Evolutionary conservation across 345 rosid genomes (phyloP).

Genomic region (Raphanus raphanistrum): DNA sequence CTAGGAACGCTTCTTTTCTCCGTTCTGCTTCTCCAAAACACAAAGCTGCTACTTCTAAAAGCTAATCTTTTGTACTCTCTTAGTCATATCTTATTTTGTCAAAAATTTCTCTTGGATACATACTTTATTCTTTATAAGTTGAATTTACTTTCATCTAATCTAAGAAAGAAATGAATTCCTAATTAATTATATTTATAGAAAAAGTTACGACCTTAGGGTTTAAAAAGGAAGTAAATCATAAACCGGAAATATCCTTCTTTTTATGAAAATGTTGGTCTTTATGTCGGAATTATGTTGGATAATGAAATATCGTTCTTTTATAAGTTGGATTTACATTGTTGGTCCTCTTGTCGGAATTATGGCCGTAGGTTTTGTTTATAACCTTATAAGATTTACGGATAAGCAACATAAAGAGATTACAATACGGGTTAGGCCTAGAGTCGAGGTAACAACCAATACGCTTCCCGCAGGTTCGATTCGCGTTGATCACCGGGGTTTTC

Average conservation of each 20-base stretch:
- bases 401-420: slow-evolving; percentile 53
- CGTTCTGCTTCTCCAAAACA: slow-evolving; percentile 2
- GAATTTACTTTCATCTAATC: neutral
- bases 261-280: no score
- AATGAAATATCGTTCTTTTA: no score
- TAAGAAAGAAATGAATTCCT: neutral
- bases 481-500: no score
- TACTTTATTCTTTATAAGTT: neutral
- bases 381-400: slow-evolving; percentile 51
- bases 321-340: slow-evolving; percentile 54
- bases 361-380: slow-evolving; percentile 57
- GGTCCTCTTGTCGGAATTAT: slow-evolving; percentile 59
- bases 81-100: neutral
- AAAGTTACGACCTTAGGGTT: neutral
- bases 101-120: neutral
- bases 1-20: slow-evolving; percentile 38
- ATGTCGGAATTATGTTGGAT: no score
- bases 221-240: neutral
- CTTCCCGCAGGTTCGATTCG: no score
- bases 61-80: slow-evolving; percentile 4
- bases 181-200: neutral
- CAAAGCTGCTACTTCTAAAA: slow-evolving; percentile 4
- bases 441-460: no score
- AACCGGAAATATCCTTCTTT: no score
- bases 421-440: no score